phyloP scores from a whole-genome alignment of 1,139 yeast genomes.

The Pneumocystis oryctolagi region DNA sequence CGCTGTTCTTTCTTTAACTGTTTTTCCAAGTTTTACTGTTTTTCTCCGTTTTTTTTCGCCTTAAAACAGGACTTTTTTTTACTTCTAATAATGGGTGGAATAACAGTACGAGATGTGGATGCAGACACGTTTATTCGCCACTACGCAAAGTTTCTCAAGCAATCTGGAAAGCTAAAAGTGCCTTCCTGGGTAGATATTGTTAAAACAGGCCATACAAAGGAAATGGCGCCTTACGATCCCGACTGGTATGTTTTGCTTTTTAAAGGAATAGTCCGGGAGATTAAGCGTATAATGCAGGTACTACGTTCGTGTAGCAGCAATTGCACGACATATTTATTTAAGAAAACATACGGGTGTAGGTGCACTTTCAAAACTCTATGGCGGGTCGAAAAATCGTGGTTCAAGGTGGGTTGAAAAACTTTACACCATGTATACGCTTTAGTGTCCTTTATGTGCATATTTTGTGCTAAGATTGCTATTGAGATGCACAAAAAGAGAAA shows the following conservation, averaged over 20 bases:
- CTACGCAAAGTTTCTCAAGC: conserved; percentile 98
- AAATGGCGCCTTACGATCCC: conserved; percentile 99
- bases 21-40: too few species aligned
- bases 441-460: not conserved
- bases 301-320: conserved; percentile 82
- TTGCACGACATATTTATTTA: conserved; percentile 99
- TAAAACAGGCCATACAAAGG: conserved; percentile 98
- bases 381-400: conserved; percentile 99
- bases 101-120: conserved; percentile 79
- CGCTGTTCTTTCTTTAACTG: too few species aligned
- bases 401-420: conserved; percentile 16
- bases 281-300: conserved; percentile 6
- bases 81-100: conserved; percentile 3
- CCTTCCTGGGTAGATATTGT: conserved; percentile 99
- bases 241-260: conserved; percentile 35
- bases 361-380: conserved; percentile 96
- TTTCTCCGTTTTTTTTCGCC: not conserved
- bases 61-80: not conserved
- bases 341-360: conserved; percentile 99
- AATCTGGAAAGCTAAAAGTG: conserved; percentile 87
- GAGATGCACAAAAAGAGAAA: too few species aligned
- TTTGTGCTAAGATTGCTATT: too few species aligned
- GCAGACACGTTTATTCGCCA: conserved; percentile 99
- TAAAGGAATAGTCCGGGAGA: too few species aligned
- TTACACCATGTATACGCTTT: too few species aligned